A percentile compares a stretch with the other conserved stretches of the same genome.
Evolutionary conservation across 2,329 filamentous ascomycete genomes (phyloP).

Genomic region (Lojkania enalia): DNA sequence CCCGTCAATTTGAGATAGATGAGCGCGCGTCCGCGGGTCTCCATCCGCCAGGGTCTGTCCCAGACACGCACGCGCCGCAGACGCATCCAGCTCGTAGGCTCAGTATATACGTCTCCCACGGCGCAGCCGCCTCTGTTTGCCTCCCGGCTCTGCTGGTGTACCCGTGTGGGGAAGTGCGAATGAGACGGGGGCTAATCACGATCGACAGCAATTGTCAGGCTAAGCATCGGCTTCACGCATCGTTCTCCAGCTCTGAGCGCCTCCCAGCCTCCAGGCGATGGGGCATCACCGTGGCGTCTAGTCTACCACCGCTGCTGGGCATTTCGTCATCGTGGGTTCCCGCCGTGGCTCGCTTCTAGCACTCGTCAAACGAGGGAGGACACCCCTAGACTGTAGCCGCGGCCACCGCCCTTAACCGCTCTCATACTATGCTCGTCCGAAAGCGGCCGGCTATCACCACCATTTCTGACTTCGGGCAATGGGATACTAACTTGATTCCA

Average conservation of each 20-base stretch:
- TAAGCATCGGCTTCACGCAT: constrained; percentile 8
- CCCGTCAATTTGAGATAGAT: constrained; percentile 8
- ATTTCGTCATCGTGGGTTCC: constrained; percentile 7
- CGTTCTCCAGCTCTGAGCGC: not conserved
- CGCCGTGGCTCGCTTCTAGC: constrained; percentile 7
- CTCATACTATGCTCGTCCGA: constrained; percentile 23
- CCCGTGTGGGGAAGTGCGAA: constrained; percentile 32
- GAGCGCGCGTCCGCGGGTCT: constrained; percentile 7
- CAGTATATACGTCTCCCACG: constrained; percentile 7
- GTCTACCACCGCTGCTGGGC: not conserved
- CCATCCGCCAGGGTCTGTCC: constrained; percentile 8
- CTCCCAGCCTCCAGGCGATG: too few relatives aligned
- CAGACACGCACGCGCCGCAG: constrained; percentile 1
- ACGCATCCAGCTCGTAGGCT: constrained; percentile 6
- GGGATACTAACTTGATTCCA: constrained; percentile 20
- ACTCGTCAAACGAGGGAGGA: constrained; percentile 22
- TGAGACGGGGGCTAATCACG: constrained; percentile 18
- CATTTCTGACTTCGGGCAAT: constrained; percentile 20
- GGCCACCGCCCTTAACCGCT: constrained; percentile 15
- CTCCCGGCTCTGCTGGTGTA: constrained; percentile 12
- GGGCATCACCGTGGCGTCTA: not conserved
- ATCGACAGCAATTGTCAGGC: constrained; percentile 17
- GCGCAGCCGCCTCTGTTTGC: constrained; percentile 2
- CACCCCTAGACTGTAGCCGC: constrained; percentile 10
- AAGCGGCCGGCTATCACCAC: constrained; percentile 19